Evolutionary conservation across 2,329 filamentous ascomycete species (phyloP), one percentile per base, ranked within the genome.

Genomic region (Trichoderma harzianum): DNA sequence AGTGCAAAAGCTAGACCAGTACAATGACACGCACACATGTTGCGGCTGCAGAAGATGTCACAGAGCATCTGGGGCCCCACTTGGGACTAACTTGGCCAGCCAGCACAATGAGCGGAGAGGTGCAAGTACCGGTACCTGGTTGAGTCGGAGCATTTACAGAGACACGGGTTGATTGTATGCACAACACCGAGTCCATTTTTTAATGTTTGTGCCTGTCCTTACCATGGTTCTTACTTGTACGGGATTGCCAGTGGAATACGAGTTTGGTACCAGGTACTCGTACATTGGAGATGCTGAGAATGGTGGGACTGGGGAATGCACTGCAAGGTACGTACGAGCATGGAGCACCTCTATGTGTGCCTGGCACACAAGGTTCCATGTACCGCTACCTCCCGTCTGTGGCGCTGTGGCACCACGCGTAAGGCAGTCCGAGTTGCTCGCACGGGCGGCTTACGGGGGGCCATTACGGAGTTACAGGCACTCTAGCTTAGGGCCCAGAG

Each of bases 1-100:
- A n/a, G 63, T 34, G 63, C 16, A 47, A 36, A 66, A 66, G 51
- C 36, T 58, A 58, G 64, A 58, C 39, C 21, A 51, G 55, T 26
- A 61, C 36, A 26, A 47, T 24, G 28, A 61, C 36, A 57, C 55
- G 39, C 55, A 28, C 66, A 57, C 21, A n/a, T 60, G 24, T 24
- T 43, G 7, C 36, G 11, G 26, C 66, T 60, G 66, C 36, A 60
- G 66, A 69, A 69, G 55, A 60, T 69, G 66, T 69, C 66, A 61
- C 66, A 61, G 55, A 36, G 66, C 66, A 69, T 47, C 66, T 47
- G 36, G 26, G 21, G 53, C 28, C 32, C 66, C 66, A 51, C 55
- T 34, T 34, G 28, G 36, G 6, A 21, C 39, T 43, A 10, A 10
- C 39, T 43, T 21, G n/a, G 32, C 8, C n/a, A 39, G 36, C 26